Base-by-base conservation (phyloP, 768 basidiomycete genomes). In the Tylopilus sp. region DNA sequence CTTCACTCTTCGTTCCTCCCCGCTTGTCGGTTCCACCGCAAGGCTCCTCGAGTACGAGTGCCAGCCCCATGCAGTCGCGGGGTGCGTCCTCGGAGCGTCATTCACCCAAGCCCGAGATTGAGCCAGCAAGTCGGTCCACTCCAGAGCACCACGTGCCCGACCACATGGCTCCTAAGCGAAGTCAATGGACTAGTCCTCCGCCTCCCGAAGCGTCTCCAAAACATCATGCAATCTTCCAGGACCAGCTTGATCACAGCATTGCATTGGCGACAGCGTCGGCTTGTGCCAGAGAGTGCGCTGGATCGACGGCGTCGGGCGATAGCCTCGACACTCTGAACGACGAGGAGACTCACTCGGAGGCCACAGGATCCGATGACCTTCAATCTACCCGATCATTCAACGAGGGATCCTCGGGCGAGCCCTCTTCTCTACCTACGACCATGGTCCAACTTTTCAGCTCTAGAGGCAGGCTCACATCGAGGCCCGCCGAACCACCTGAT, bases 101-200 rank as follows among this genome's bases (percentile, higher is more conserved):
- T 31, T 83, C 84, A 3, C 83, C 86, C 28, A 78, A 58, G 47
- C 58, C 74, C 16, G 74, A 76, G 50, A 76, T 76, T 44, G 76
- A 82, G 46, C 71, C 76, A 11, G 69, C 65, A 19, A 66, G 65
- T 37, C 73, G 70, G 48, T 60, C 66, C 31, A 54, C 66, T 37
- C 55, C 62, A 50, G 70, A 66, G 28, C 66, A 64, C 58, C 71
- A 54, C 59, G 70, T 63, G 38, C 83, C 85, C 3, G 84, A 85
- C 52, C 87, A 89, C 59, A 89, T 91, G 90, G 89, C 87, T 17
- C 87, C 90, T 2, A 85, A 79, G 63, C 81, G 89, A 28, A 75
- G 80, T 29, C 86, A 87, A 68, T 92, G 89, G 90, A 92, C 89
- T 3, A 90, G 87, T 58, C 89, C 89, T 10, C 89, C 90, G 24